Evolutionary conservation across 495 filamentous ascomycete genomes (phyloP), one percentile per base, ranked within the genome.

Genomic region (Thermochaetoides thermophila): DNA sequence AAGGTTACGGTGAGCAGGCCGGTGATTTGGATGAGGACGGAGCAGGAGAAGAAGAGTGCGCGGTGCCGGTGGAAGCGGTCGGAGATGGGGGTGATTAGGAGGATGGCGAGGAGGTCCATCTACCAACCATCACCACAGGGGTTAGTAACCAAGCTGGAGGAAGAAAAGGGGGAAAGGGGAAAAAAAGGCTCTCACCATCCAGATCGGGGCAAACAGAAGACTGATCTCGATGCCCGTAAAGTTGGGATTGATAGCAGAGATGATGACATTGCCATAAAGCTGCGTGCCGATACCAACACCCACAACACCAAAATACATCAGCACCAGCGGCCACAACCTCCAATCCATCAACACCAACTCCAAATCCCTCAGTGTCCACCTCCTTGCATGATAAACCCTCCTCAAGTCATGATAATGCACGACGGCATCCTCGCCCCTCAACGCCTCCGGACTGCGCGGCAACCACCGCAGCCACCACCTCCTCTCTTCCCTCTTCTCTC

Each of bases 221-320:
- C 79, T 85, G 37, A 94, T 64, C 24, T 84, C 64, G 17, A 92
- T 66, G 12, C 73, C 73, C 5, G 69, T 84, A 36, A 91, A 65
- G 0, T 57, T 57, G 2, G 78, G 67, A 44, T 89, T 75, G 35
- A 83, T 86, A 4, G 73, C 72, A 27, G 73, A 62, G 48, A 94
- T 89, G 44, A 94, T 92, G 22, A 92, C 67, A 3, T 74, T 87
- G 31, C 76, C 80, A 46, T 92, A 92, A 28, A 76, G 71, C 57
- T 92, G 84, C 2, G 83, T 78, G 25, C 84, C 84, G 32, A 91
- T 89, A 1, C 84, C 84, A 5, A 91, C 84, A 18, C 84, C 84
- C 4, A 94, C 84, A 7, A 92, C 84, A 11, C 84, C 84, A 54
- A 94, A 92, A 54, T 94, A 94, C 85, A 92, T 92, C 23, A 87